phyloP scores from a whole-genome alignment of 257 asterid genomes.

The Solanum stenotomum region DNA sequence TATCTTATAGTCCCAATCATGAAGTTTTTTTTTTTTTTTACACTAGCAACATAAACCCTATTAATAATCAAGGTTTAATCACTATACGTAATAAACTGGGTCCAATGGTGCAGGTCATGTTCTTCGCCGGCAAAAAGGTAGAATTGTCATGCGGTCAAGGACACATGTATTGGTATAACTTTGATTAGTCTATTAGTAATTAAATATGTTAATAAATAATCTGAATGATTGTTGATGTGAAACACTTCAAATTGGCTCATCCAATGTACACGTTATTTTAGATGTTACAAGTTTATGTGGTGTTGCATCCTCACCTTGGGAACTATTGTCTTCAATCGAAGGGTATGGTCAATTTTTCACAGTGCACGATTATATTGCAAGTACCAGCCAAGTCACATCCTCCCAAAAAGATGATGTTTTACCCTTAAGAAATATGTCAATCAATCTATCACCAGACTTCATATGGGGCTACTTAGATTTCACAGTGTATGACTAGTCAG shows the following conservation, averaged over 20 bases:
- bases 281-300: background rate
- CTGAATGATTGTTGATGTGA: background rate
- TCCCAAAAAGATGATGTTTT: background rate
- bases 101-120: background rate
- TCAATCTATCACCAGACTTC: background rate
- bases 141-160: background rate
- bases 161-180: background rate
- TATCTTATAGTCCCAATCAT: background rate
- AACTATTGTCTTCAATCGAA: background rate
- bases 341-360: background rate
- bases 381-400: background rate
- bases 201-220: background rate
- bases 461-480: background rate
- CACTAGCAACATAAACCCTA: background rate
- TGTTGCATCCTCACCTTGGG: background rate
- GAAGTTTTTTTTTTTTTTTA: background rate
- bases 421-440: background rate
- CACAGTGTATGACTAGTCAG: background rate
- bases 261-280: background rate
- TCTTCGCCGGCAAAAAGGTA: background rate
- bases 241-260: background rate
- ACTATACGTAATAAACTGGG: background rate
- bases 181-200: background rate
- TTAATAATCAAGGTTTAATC: background rate
- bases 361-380: background rate